A percentile compares a stretch with the other conserved stretches of the same genome.
phyloP scores from a whole-genome alignment of 2,329 filamentous ascomycete genomes.

The Penicillium rolfsii region DNA sequence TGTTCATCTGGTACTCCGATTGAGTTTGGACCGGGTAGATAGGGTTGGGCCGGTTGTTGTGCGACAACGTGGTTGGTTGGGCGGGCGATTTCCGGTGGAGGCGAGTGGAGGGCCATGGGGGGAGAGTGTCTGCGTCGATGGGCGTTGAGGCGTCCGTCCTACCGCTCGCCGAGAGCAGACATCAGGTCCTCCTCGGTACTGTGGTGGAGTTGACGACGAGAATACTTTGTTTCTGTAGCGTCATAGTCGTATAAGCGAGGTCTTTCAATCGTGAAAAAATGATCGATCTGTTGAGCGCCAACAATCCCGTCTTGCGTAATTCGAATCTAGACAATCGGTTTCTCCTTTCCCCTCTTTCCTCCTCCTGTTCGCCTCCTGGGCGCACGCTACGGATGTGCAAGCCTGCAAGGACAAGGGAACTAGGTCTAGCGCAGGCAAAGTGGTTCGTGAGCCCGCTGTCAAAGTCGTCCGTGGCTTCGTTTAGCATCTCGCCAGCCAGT shows the following conservation, averaged over 20 bases:
- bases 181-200: not conserved
- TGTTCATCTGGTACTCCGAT: slow-evolving; percentile 15
- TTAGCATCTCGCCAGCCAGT: slow-evolving; percentile 12
- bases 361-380: not conserved
- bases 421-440: slow-evolving; percentile 7
- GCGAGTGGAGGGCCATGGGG: not conserved
- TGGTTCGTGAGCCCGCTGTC: slow-evolving; percentile 24
- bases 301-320: not conserved
- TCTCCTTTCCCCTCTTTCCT: slow-evolving; percentile 6
- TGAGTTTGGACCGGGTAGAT: slow-evolving; percentile 30
- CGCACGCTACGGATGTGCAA: not conserved
- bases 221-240: not conserved
- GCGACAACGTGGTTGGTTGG: slow-evolving; percentile 20
- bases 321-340: slow-evolving; percentile 9
- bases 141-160: not conserved
- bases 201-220: not conserved
- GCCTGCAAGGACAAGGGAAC: not conserved
- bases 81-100: slow-evolving; percentile 3
- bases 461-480: slow-evolving; percentile 9
- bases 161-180: not conserved
- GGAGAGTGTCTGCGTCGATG: not conserved
- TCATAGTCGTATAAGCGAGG: not conserved
- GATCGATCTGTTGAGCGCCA: not conserved
- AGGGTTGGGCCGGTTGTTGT: slow-evolving; percentile 23
- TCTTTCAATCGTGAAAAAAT: not conserved